Base-by-base conservation (phyloP, 2,329 filamentous ascomycete genomes). In the Chrysosphaeria jannelii region DNA sequence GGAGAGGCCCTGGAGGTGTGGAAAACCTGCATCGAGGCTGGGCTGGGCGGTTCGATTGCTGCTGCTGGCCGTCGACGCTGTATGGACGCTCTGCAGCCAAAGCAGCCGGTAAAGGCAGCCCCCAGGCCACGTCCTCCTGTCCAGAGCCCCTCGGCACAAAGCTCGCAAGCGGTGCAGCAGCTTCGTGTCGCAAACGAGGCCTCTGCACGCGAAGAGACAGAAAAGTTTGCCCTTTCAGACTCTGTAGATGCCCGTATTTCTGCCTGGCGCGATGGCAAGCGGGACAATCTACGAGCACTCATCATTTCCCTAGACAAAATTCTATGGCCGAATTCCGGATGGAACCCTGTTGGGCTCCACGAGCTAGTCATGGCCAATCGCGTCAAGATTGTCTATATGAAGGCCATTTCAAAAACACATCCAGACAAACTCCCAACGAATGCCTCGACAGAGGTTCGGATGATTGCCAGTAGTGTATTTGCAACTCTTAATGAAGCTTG, bases 381-480 rank as follows among this genome's bases (percentile, higher is more conserved):
- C 53, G 85, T 93, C 42, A 97, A 97, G 59, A 69, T 97, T 32
- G 55, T 72, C 29, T 97, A 97, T 41, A 93, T 97, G 85, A 91
- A 90, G 58, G 85, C 81, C 5, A 93, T 97, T 55, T 75, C 69
- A 8, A 93, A 91, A 54, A 85, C 85, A 34, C 85, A 97, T 54
- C 85, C 85, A 29, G 85, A 97, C 44, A 97, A 97, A 64, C 48
- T 71, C 29, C 50, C 63, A 3, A 60, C 62, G 43, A 52, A 65
- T 30, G 61, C 64, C 16, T 57, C 41, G 25, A 69, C 63, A 0
- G 65, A 71, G 42, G 51, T 65, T 12, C 51, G 51, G 23, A 58
- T 71, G 43, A 63, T 70, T 37, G 62, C 63, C 1, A 62, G 51
- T 1, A 47, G 56, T 7, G 62, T 71, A 6, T 71, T 71, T 37